These are phyloP conservation scores for Lathyrus oleraceus DNA, from an alignment of 306 rosid genomes.

Conservation along the genomic window DNA sequence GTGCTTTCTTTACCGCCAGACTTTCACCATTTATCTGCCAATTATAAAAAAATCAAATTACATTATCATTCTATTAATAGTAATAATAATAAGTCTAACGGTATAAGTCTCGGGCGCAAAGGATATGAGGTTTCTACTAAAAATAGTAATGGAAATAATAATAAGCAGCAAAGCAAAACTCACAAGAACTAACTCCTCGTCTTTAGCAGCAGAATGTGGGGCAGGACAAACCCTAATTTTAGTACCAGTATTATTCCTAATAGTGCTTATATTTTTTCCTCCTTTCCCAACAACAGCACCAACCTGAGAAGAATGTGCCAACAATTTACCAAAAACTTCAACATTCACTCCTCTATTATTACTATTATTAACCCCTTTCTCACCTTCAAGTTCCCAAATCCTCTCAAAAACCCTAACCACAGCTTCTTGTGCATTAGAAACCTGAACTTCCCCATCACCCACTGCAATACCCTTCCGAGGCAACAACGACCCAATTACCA, in stretches of 20 bases:
- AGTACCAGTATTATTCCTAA: slow-evolving; percentile 53
- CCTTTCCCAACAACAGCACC: slow-evolving; percentile 66
- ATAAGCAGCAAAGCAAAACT: slow-evolving; percentile 12
- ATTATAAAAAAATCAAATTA: not conserved
- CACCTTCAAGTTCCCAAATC: slow-evolving; percentile 51
- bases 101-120: too few relatives aligned
- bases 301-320: slow-evolving; percentile 57
- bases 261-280: slow-evolving; percentile 48
- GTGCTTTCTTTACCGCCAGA: slow-evolving; percentile 58
- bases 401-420: slow-evolving; percentile 58
- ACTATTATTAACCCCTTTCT: slow-evolving; percentile 19
- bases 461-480: slow-evolving; percentile 28
- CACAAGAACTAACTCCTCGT: slow-evolving; percentile 59
- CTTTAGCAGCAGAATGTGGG: slow-evolving; percentile 43
- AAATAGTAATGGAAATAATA: too few relatives aligned
- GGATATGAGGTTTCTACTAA: too few relatives aligned
- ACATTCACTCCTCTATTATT: slow-evolving; percentile 11
- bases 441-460: slow-evolving; percentile 33
- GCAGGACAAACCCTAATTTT: slow-evolving; percentile 51
- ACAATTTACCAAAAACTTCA: slow-evolving; percentile 48
- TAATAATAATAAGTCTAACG: too few relatives aligned
- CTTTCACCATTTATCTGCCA: slow-evolving; percentile 51
- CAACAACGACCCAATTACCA: slow-evolving; percentile 47
- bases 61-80: too few relatives aligned
- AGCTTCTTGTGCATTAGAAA: slow-evolving; percentile 63